Evolutionary conservation across 1,139 yeast species (phyloP).

Genomic region (Ogataea hybrid): DNA sequence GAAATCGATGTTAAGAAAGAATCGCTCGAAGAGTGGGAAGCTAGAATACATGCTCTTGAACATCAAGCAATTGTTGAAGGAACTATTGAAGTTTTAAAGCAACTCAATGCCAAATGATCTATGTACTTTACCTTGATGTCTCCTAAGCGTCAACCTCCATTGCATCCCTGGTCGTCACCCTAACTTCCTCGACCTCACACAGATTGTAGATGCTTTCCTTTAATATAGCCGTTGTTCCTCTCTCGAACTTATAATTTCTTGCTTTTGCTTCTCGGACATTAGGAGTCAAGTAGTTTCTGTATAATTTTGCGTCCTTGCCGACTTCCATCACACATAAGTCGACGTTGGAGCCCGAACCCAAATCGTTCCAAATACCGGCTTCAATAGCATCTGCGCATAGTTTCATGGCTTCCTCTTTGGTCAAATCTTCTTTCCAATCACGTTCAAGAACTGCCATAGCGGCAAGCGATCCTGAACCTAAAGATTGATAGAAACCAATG

Average conservation of each 20-base stretch:
- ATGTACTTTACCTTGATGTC: neutral
- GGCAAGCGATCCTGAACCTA: conserved; percentile 98
- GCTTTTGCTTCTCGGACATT: conserved; percentile 82
- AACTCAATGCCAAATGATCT: conserved; percentile 3
- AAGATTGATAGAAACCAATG: conserved; percentile 85
- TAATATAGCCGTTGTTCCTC: conserved; percentile 90
- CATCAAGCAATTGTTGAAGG: conserved; percentile 94
- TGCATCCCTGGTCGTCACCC: conserved; percentile 33
- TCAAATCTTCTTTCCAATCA: conserved; percentile 74
- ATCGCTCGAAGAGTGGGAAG: conserved; percentile 73
- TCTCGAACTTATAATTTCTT: conserved; percentile 75
- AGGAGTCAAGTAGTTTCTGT: conserved; percentile 88
- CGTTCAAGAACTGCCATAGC: conserved; percentile 98
- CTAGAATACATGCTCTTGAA: conserved; percentile 79
- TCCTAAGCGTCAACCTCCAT: conserved; percentile 72
- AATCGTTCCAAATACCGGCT: conserved; percentile 98
- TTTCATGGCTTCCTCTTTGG: conserved; percentile 83
- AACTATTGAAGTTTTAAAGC: conserved; percentile 56
- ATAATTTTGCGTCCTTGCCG: conserved; percentile 80
- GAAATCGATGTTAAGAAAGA: conserved; percentile 73
- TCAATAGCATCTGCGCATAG: conserved; percentile 92
- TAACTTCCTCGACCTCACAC: conserved; percentile 71
- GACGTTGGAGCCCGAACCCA: conserved; percentile 97
- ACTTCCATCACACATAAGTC: conserved; percentile 95
- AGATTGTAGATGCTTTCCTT: conserved; percentile 61